Evolutionary conservation across 108 stramenopile species (phyloP).

Genomic region (Cyclostephanos invisitatus): DNA sequence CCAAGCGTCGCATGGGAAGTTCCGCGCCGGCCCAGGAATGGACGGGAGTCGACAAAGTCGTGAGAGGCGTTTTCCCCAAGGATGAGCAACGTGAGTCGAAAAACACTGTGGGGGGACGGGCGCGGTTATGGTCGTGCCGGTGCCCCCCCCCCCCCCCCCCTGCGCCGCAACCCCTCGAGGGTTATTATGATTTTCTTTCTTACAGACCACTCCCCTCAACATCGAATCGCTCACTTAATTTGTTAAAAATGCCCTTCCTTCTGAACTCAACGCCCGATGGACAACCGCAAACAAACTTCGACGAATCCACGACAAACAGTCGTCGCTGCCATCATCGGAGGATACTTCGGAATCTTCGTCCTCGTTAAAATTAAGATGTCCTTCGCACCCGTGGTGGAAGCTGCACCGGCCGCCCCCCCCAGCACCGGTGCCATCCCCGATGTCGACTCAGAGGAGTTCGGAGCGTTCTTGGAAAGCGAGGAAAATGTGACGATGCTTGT

Average conservation of each 20-base stretch:
- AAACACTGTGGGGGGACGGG: neutral
- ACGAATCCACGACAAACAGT: constrained; percentile 44
- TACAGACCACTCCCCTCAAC: neutral
- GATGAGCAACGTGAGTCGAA: constrained; percentile 81
- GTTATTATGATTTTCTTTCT: neutral
- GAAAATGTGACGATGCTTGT: constrained; percentile 50
- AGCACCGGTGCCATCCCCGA: constrained; percentile 65
- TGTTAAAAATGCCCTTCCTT: neutral
- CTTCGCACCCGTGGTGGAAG: constrained; percentile 63
- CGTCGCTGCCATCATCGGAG: constrained; percentile 73
- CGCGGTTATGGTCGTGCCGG: neutral
- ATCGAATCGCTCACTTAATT: constrained; percentile 9
- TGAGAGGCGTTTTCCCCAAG: constrained; percentile 74
- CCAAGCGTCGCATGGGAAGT: constrained; percentile 68
- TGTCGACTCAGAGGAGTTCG: constrained; percentile 55
- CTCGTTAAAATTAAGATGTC: constrained; percentile 60
- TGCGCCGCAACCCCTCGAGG: too few relatives aligned
- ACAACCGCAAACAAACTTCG: neutral
- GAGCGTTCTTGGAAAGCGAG: constrained; percentile 49
- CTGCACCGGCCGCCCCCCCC: constrained; percentile 65
- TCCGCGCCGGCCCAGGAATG: constrained; percentile 72
- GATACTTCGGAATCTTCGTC: constrained; percentile 63
- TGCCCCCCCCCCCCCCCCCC: neutral
- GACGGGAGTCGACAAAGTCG: constrained; percentile 86
- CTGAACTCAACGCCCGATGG: neutral